Base-by-base conservation (phyloP, 202 grass and related monocot species). In the Eragrostis tef region DNA sequence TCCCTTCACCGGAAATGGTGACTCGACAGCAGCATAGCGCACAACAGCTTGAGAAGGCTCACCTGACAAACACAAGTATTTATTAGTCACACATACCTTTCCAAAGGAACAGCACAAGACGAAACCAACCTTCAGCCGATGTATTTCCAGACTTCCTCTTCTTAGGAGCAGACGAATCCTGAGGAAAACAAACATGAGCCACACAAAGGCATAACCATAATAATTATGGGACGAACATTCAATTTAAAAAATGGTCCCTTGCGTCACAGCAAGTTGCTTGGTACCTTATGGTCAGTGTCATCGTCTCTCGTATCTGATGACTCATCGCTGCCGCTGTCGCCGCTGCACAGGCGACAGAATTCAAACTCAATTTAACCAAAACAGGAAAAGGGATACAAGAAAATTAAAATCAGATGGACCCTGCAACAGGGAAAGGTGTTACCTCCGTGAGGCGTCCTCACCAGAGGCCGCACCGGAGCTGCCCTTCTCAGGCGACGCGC, bases 141-240 rank as follows among this genome's bases (percentile, higher is more conserved):
- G 84, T 85, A 66, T 89, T 92, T 22, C 89, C 84, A 79, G 86
- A 89, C 84, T 91, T 97, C 82, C 94, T 89, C 89, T 91, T 97
- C 84, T 97, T 97, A 59, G 58, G 29, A 11, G 79, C 91, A 81
- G 87, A 86, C 4, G 91, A 93, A 84, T 87, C 90, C 91, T 97
- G 89, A 79, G 20, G 80, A 44, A 64, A 75, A 56, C n/a, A 67
- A 85, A 83, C 29, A 73, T 63, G 66, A 92, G 82, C 74, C 71
- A 76, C 70, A 61, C 56, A 86, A 84, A 68, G 43, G n/a, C 46
- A 63, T 50, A 54, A 87, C 14, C 53, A 71, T 71, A 80, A 20
- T 67, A 88, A 71, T 82, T 82, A 17, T 74, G 73, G 51, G 36
- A 41, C 11, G 69, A 88, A 36, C 57, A 75, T 48, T 77, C 21